Conservation (phyloP, 495 filamentous ascomycete genomes). For the Podospora bellae-mahoneyi region DNA sequence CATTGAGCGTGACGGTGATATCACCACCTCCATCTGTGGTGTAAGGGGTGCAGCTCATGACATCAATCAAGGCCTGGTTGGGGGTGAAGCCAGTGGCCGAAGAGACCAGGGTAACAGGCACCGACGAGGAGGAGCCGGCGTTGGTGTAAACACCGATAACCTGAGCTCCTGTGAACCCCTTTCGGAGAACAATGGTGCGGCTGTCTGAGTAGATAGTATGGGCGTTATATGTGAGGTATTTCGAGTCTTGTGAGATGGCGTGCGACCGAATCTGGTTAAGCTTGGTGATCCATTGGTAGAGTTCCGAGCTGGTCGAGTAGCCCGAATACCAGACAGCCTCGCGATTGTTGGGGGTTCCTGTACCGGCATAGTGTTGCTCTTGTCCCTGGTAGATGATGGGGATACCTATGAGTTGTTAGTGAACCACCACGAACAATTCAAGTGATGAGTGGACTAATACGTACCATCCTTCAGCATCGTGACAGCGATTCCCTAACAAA, state of each 20-base stretch:
- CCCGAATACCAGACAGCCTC: conserved; percentile 70
- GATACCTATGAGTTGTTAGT: conserved; percentile 36
- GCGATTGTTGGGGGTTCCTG: conserved; percentile 60
- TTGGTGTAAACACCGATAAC: conserved; percentile 62
- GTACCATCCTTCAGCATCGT: conserved; percentile 61
- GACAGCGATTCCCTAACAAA: conserved; percentile 68
- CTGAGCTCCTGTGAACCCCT: conserved; percentile 54
- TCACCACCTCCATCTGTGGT: conserved; percentile 44
- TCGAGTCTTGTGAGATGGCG: conserved; percentile 45
- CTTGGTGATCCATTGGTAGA: conserved; percentile 58
- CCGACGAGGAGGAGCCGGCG: conserved; percentile 46
- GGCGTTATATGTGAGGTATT: conserved; percentile 54
- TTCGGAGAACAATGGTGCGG: conserved; percentile 60
- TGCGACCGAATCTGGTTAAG: conserved; percentile 55
- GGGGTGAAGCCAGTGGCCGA: conserved; percentile 40
- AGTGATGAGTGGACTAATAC: not conserved
- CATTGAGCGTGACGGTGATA: conserved; percentile 44
- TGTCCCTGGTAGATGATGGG: conserved; percentile 56
- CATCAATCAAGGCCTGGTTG: conserved; percentile 44
- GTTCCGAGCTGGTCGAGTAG: conserved; percentile 55
- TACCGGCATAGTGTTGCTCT: conserved; percentile 66
- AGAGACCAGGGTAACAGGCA: conserved; percentile 47
- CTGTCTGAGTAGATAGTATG: conserved; percentile 55
- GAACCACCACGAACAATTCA: conserved; percentile 18
- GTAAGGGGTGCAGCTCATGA: conserved; percentile 47